Evolutionary conservation across 306 rosid species (phyloP).

Genomic region (Myrica gale): DNA sequence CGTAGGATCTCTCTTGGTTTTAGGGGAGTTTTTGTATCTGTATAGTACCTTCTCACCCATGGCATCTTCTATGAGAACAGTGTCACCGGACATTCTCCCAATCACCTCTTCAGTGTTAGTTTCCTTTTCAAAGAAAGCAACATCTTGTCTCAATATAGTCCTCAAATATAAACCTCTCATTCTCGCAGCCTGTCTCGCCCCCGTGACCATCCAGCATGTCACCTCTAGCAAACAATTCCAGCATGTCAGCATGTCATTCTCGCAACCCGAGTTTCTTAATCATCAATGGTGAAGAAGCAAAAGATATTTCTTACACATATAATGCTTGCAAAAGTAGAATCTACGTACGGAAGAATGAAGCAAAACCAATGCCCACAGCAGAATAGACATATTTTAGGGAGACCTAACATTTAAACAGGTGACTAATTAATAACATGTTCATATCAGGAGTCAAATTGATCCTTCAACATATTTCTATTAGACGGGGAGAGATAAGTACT

Average conservation of each 20-base stretch:
- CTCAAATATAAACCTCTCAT: constrained; percentile 27
- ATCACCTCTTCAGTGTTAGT: constrained; percentile 30
- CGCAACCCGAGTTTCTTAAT: neutral
- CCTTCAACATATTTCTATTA: too few species aligned
- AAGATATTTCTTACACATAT: neutral
- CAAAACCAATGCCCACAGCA: constrained; percentile 31
- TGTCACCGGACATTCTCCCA: constrained; percentile 36
- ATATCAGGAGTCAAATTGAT: neutral
- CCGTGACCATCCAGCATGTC: constrained; percentile 34
- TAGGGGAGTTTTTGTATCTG: too few species aligned
- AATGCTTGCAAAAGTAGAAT: neutral
- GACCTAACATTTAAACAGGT: constrained; percentile 27
- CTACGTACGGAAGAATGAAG: constrained; percentile 42
- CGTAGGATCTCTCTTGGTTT: too few species aligned
- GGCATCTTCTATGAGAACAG: constrained; percentile 34
- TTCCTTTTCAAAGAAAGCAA: constrained; percentile 32
- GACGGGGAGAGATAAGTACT: too few species aligned
- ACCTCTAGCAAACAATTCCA: constrained; percentile 23
- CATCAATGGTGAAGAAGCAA: neutral
- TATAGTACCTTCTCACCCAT: constrained; percentile 36
- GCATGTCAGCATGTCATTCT: too few species aligned
- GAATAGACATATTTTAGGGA: constrained; percentile 44
- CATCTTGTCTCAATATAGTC: constrained; percentile 33
- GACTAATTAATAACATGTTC: neutral
- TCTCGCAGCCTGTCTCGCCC: constrained; percentile 34